Evolutionary conservation across 2,329 filamentous ascomycete genomes (phyloP).

Genomic region (Geosmithia morbida): DNA sequence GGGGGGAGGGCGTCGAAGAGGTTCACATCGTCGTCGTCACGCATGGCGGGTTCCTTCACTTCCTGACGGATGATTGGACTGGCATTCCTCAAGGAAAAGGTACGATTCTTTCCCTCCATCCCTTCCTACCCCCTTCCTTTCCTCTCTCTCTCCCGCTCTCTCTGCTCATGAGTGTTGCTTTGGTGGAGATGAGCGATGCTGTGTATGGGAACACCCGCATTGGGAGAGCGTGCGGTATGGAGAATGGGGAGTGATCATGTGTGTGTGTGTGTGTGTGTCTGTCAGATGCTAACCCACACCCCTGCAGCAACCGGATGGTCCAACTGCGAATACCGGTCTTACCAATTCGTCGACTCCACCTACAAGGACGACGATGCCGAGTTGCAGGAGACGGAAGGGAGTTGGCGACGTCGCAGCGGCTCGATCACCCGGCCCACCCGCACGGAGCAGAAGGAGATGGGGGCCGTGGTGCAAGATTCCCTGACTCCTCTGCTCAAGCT

Average conservation of each 20-base stretch:
- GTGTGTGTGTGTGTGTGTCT: neutral
- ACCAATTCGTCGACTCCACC: constrained; percentile 41
- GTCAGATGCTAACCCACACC: too few relatives aligned
- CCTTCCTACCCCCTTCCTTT: neutral
- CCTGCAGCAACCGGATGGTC: constrained; percentile 56
- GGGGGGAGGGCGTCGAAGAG: constrained; percentile 10
- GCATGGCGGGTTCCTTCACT: constrained; percentile 75
- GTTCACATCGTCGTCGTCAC: constrained; percentile 59
- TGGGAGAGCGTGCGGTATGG: too few relatives aligned
- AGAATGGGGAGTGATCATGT: too few relatives aligned
- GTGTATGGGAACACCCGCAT: too few relatives aligned
- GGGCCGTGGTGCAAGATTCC: constrained; percentile 18
- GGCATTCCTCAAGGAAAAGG: constrained; percentile 31
- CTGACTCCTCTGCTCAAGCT: constrained; percentile 22
- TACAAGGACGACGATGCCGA: constrained; percentile 32
- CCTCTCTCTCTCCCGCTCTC: neutral
- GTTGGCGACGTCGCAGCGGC: constrained; percentile 30
- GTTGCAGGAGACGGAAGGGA: constrained; percentile 32
- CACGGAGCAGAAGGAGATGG: constrained; percentile 31
- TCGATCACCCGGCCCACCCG: constrained; percentile 21
- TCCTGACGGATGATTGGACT: constrained; percentile 69
- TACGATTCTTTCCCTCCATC: constrained; percentile 13
- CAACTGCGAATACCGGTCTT: constrained; percentile 61
- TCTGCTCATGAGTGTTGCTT: too few relatives aligned
- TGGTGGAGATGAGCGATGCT: too few relatives aligned